Percentiles rank a stretch among this genome's conserved stretches.
Conservation (phyloP, 257 asterid genomes). For the Marsdenia floribunda region DNA sequence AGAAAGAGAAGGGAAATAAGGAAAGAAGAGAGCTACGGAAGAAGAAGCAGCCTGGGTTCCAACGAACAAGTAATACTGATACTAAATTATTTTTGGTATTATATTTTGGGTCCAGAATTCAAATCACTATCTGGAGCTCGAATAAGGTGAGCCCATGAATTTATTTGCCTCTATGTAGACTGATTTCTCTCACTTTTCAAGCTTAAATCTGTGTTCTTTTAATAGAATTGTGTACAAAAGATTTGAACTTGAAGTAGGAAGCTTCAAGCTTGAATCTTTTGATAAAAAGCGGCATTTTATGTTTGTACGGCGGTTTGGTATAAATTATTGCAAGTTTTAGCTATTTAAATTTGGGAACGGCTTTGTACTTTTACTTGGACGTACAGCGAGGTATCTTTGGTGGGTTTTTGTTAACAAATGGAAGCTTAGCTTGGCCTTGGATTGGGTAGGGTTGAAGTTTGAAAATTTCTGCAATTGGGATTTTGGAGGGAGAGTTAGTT, state of each 20-base stretch:
- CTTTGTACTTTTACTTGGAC: constrained; percentile 38
- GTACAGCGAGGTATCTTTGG: constrained; percentile 35
- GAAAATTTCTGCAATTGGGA: constrained; percentile 35
- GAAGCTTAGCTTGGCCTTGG: constrained; percentile 20
- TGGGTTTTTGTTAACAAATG: constrained; percentile 19
- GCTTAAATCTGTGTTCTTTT: constrained; percentile 41
- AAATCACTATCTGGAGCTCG: constrained; percentile 34
- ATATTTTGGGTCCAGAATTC: constrained; percentile 7
- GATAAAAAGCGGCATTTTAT: constrained; percentile 30
- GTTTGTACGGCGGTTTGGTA: constrained; percentile 22
- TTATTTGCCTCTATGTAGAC: constrained; percentile 23
- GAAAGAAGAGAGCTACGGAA: constrained; percentile 34
- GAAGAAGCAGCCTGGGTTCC: constrained; percentile 48
- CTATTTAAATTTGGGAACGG: constrained; percentile 18
- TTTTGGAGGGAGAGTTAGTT: constrained; percentile 74
- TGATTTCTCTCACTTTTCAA: constrained; percentile 22
- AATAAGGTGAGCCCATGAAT: constrained; percentile 48
- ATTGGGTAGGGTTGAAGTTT: constrained; percentile 28
- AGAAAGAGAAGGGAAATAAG: constrained; percentile 12
- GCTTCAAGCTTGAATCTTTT: constrained; percentile 46
- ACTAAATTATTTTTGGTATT: constrained; percentile 1
- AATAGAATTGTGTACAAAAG: constrained; percentile 25
- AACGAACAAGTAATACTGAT: constrained; percentile 36
- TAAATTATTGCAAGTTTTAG: constrained; percentile 18
- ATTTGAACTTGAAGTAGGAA: constrained; percentile 49